Evolutionary conservation across 495 filamentous ascomycete genomes (phyloP).

Genomic region (Glonium stellatum): DNA sequence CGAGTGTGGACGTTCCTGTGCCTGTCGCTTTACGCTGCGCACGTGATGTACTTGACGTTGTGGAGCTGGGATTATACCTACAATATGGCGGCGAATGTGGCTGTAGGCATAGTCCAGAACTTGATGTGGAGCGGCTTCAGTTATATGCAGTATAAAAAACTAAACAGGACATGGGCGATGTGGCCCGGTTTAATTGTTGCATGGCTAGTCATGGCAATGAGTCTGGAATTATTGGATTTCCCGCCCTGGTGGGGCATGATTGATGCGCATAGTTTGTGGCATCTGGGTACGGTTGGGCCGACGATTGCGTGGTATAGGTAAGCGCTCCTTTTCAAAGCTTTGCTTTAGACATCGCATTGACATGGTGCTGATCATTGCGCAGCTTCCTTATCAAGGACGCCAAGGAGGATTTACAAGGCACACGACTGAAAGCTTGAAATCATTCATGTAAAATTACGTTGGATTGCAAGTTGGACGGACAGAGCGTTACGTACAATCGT

Average conservation of each 20-base stretch:
- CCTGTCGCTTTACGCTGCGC: slow-evolving; percentile 59
- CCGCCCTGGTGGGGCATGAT: slow-evolving; percentile 73
- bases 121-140: slow-evolving; percentile 81
- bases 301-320: slow-evolving; percentile 94
- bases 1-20: slow-evolving; percentile 71
- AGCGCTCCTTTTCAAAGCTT: slow-evolving; percentile 39
- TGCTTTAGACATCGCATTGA: background rate
- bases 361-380: slow-evolving; percentile 10
- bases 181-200: slow-evolving; percentile 92
- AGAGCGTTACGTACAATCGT: background rate
- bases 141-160: slow-evolving; percentile 60
- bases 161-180: slow-evolving; percentile 66
- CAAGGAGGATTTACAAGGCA: slow-evolving; percentile 52
- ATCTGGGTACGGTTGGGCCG: slow-evolving; percentile 83
- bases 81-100: slow-evolving; percentile 94
- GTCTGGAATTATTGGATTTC: slow-evolving; percentile 90
- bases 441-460: background rate
- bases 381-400: slow-evolving; percentile 76
- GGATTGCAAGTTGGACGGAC: background rate
- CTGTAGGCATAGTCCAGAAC: slow-evolving; percentile 73
- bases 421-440: slow-evolving; percentile 20
- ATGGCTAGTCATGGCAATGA: slow-evolving; percentile 91
- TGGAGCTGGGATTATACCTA: slow-evolving; percentile 92
- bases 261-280: slow-evolving; percentile 96
- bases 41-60: slow-evolving; percentile 77